Evolutionary conservation across 1,139 yeast genomes (phyloP).

Genomic region (Pneumocystis jirovecii): DNA sequence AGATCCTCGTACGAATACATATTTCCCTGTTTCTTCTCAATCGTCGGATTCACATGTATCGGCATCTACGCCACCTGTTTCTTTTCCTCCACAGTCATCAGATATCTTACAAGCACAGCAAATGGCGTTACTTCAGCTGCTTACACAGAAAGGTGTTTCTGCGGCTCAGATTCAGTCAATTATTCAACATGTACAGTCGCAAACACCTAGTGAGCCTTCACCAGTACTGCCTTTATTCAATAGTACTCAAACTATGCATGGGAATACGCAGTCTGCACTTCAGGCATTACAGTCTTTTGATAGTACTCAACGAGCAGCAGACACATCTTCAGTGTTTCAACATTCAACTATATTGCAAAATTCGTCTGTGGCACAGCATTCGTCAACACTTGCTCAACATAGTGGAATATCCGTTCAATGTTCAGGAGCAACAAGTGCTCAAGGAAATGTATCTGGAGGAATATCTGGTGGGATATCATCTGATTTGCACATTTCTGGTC

Average conservation of each 20-base stretch:
- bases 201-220: conserved; percentile 13
- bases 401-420: background rate
- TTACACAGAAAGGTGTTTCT: conserved; percentile 21
- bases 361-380: background rate
- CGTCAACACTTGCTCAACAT: background rate
- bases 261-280: background rate
- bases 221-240: conserved; percentile 14
- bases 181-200: conserved; percentile 5
- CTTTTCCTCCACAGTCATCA: background rate
- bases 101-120: conserved; percentile 22
- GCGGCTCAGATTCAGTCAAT: conserved; percentile 13
- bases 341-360: background rate
- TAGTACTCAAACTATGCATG: background rate
- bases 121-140: conserved; percentile 33
- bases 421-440: background rate
- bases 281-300: background rate
- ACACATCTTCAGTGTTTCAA: background rate
- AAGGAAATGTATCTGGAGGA: background rate
- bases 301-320: background rate
- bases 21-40: background rate
- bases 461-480: background rate
- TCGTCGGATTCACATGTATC: too few relatives aligned
- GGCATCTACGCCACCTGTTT: too few relatives aligned
- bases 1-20: conserved; percentile 13
- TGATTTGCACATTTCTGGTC: background rate